Percentiles rank a stretch among this genome's conserved stretches.
Conservation (phyloP, 2,329 filamentous ascomycete species). For the Pyricularia pennisetigena region DNA sequence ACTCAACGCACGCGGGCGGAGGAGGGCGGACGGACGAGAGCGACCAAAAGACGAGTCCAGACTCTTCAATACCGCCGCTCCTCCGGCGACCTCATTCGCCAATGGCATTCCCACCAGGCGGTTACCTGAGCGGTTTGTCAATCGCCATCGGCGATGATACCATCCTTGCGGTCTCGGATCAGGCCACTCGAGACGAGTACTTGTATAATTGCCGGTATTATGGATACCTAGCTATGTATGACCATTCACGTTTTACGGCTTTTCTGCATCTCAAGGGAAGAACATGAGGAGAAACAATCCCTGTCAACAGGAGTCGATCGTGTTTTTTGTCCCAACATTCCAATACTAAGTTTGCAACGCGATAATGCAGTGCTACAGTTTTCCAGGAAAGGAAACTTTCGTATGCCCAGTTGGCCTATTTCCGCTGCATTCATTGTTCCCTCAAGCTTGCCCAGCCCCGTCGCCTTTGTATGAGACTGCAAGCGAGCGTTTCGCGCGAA, state of each 20-base stretch:
- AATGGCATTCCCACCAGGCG: not conserved
- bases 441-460: not conserved
- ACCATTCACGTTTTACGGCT: not conserved
- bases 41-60: not conserved
- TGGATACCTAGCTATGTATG: not conserved
- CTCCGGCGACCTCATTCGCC: not conserved
- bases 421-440: no score
- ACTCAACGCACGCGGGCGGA: not conserved
- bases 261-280: not conserved
- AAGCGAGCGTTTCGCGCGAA: not conserved
- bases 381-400: not conserved
- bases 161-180: not conserved
- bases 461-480: not conserved
- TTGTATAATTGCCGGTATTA: not conserved
- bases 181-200: not conserved
- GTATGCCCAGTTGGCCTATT: not conserved
- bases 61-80: not conserved
- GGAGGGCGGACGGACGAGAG: not conserved
- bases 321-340: not conserved
- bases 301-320: not conserved
- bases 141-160: not conserved
- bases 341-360: not conserved
- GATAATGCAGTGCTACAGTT: not conserved
- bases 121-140: not conserved
- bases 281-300: no score